Base-by-base conservation (phyloP, 805 yeast genomes). In the Nakazawaea wyomingensis region DNA sequence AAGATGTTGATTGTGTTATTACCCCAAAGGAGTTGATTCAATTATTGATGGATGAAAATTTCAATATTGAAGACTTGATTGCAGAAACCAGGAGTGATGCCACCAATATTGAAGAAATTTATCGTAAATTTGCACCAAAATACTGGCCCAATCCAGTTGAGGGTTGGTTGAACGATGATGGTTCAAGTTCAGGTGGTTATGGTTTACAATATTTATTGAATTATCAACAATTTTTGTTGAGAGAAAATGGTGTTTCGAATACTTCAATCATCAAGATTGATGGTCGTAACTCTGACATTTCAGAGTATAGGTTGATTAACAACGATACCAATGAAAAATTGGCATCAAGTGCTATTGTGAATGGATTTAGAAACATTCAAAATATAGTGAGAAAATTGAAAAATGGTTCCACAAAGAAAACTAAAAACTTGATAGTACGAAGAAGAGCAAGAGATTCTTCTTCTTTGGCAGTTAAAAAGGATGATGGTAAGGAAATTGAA, bases 281-380 rank as follows among this genome's bases (percentile, higher is more conserved):
- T 14, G 93, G 98, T 2, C 76, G 84, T 51, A 91, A 91, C 60
- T 57, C 77, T 4, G 98, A 90, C 55, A 73, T 85, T 18, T 70
- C 72, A 44, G 97, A 91, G 60, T 68, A 78, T 54, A 68, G 82
- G 22, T 63, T 91, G 19, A 55, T 78, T 8, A 60, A 69, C 48
- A 31, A 36, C 1, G 55, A 59, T 10, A 59, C 33, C 4, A 62
- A 60, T 1, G 56, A 56, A 5, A 63, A 73, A 5, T 27, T 90
- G 49, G 72, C 78, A 44, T 59, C 79, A 51, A 67, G 85, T 49
- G 74, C 84, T 43, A 78, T 82, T 29, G 80, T 91, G 1, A 90
- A 90, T 59, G 99, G 99, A 18, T 93, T 93, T 62, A 74, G 91
- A 49, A 93, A 93, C 61, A 91, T 93, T 48, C 99, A 93, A 60